phyloP scores from a whole-genome alignment of 768 basidiomycete species.

The Rhizopogon vesiculosus region DNA sequence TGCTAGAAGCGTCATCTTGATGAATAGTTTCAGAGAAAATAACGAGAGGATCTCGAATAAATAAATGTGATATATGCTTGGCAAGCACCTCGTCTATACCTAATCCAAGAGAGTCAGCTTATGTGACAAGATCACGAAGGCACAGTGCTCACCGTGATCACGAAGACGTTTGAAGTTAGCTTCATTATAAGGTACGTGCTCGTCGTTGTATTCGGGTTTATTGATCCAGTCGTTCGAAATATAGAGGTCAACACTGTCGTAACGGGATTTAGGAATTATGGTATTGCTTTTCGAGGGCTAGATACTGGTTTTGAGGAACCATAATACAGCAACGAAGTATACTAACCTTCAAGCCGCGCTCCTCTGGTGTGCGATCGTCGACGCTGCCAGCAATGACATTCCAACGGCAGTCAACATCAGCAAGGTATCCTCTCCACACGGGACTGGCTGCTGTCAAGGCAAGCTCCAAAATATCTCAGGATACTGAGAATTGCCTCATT shows the following conservation, averaged over 20 bases:
- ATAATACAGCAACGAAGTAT: conserved; percentile 3
- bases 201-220: conserved; percentile 93
- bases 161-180: conserved; percentile 67
- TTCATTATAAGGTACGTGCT: conserved; percentile 71
- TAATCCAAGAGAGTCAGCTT: conserved; percentile 23
- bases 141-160: conserved; percentile 56
- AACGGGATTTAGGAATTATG: conserved; percentile 92
- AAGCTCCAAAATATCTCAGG: conserved; percentile 48
- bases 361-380: conserved; percentile 94
- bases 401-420: conserved; percentile 98
- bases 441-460: conserved; percentile 95
- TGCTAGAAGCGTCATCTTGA: conserved; percentile 83
- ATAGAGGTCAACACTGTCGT: conserved; percentile 94
- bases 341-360: conserved; percentile 78
- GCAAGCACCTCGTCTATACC: conserved; percentile 85
- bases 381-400: conserved; percentile 99
- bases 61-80: conserved; percentile 91
- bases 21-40: conserved; percentile 91
- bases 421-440: conserved; percentile 88
- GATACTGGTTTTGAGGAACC: conserved; percentile 3
- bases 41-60: conserved; percentile 96
- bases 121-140: not conserved
- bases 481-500: not conserved
- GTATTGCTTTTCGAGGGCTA: conserved; percentile 77
- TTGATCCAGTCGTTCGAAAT: conserved; percentile 85